Base-by-base conservation (phyloP, 352 stramenopile species). In the Aphanomyces stellatus region DNA sequence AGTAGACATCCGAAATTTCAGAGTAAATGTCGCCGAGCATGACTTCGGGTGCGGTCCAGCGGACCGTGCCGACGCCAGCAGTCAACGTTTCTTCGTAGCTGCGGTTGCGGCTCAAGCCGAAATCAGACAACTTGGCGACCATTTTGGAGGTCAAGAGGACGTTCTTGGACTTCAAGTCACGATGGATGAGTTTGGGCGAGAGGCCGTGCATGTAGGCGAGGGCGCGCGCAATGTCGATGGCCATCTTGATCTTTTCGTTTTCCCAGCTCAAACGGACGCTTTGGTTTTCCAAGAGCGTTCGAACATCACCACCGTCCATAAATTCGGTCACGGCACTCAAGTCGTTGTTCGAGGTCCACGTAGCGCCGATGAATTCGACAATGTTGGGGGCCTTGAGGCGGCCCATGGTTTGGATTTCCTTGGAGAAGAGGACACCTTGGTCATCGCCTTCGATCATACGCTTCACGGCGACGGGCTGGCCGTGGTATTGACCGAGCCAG, bases 21-120 rank as follows among this genome's bases (percentile, higher is more conserved):
- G 77, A 87, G 74, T 93, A 93, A 72, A 93, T 91, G 53, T 93
- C 85, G 19, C 85, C 87, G 11, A 93, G 79, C 82, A 95, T 93
- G 24, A 95, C 85, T 61, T 95, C 87, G 15, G 87, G 87, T 22
- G 87, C 87, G 13, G 82, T 93, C 87, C 87, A 95, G 64, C 85
- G 85, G 56, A 92, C 81, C 2, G 85, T 95, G 28, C 85, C 87
- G 24, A 95, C 85, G 31, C 85, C 83, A 7, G 84, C 82, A 2
- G 85, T 93, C 24, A 95, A 63, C 40, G 84, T 95, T 70, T 93
- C 82, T 68, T 93, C 82, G 73, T 93, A 92, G 65, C 81, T 90
- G 59, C 85, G 85, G 70, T 92, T 89, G 27, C 84, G 82, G 61
- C 78, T 90, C 22, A 93, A 72, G 0, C 84, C 85, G 63, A 95